A percentile compares a stretch with the other conserved stretches of the same genome.
Evolutionary conservation across 805 yeast species (phyloP).

Genomic region (Yamadazyma nakazawae): DNA sequence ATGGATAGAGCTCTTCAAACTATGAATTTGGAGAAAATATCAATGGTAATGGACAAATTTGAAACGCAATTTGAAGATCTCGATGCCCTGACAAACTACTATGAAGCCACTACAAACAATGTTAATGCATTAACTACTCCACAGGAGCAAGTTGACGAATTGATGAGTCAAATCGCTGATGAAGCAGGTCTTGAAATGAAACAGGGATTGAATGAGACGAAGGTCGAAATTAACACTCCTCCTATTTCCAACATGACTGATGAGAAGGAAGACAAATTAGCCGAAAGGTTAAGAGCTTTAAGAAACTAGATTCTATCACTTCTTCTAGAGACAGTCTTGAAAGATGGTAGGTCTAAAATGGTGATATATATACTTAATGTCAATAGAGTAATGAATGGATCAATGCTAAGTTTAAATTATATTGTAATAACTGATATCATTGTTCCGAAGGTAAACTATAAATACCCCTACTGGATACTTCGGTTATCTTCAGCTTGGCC

Average conservation of each 20-base stretch:
- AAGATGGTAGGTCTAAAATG: neutral
- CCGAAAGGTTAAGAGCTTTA: constrained; percentile 85
- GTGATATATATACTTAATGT: neutral
- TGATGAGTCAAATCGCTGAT: constrained; percentile 91
- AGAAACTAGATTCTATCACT: constrained; percentile 34
- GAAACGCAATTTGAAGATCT: constrained; percentile 94
- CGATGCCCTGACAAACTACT: constrained; percentile 90
- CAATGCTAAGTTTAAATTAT: neutral
- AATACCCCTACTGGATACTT: neutral
- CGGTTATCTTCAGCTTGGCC: neutral
- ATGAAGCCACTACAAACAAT: constrained; percentile 84
- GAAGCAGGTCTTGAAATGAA: constrained; percentile 94
- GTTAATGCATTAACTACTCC: constrained; percentile 90
- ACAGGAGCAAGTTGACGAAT: constrained; percentile 88
- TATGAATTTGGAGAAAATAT: constrained; percentile 91
- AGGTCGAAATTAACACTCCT: constrained; percentile 44
- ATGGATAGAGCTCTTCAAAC: constrained; percentile 96
- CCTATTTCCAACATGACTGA: constrained; percentile 43
- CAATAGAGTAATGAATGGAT: neutral
- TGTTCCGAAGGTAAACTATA: no score
- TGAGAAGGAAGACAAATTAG: constrained; percentile 82
- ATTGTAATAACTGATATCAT: no score
- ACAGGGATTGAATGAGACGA: constrained; percentile 73
- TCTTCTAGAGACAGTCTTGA: neutral
- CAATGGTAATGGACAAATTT: constrained; percentile 95